These are phyloP conservation scores for Psidium friedrichsthalianum DNA, from an alignment of 345 rosid species.

Conservation along the genomic window DNA sequence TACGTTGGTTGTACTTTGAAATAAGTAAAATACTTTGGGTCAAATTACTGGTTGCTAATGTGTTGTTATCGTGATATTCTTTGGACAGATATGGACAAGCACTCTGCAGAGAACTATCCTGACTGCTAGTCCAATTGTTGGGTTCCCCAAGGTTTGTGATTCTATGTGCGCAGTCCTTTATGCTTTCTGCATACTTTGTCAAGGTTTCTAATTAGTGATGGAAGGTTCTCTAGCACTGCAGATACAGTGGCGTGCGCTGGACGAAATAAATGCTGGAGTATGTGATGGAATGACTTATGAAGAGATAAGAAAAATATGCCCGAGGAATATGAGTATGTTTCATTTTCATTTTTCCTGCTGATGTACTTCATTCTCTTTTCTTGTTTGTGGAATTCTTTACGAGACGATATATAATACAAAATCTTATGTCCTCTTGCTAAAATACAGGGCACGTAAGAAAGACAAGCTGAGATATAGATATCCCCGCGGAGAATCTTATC, in stretches of 20 bases:
- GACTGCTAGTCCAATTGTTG: slow-evolving; percentile 78
- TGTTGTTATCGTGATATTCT: background rate
- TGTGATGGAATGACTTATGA: slow-evolving; percentile 99
- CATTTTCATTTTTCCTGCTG: background rate
- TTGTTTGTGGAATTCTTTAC: background rate
- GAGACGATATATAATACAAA: background rate
- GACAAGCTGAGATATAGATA: slow-evolving; percentile 91
- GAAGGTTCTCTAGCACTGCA: slow-evolving; percentile 11
- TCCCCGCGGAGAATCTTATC: slow-evolving; percentile 99
- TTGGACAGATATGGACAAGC: slow-evolving; percentile 89
- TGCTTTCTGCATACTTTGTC: background rate
- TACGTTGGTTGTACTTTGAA: background rate
- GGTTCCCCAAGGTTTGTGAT: slow-evolving; percentile 81
- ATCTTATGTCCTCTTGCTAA: background rate
- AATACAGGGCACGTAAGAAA: slow-evolving; percentile 63
- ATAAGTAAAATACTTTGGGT: background rate
- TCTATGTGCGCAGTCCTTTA: background rate
- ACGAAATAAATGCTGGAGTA: slow-evolving; percentile 97
- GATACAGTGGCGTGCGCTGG: slow-evolving; percentile 99
- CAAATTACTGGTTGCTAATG: background rate
- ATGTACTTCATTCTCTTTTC: background rate
- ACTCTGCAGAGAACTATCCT: slow-evolving; percentile 89
- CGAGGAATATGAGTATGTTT: slow-evolving; percentile 89
- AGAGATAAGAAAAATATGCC: slow-evolving; percentile 87
- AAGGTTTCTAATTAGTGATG: background rate